A percentile compares a stretch with the other conserved stretches of the same genome.
These are phyloP conservation scores for Gyrodon lividus DNA, from an alignment of 768 basidiomycete species.

Conservation along the genomic window DNA sequence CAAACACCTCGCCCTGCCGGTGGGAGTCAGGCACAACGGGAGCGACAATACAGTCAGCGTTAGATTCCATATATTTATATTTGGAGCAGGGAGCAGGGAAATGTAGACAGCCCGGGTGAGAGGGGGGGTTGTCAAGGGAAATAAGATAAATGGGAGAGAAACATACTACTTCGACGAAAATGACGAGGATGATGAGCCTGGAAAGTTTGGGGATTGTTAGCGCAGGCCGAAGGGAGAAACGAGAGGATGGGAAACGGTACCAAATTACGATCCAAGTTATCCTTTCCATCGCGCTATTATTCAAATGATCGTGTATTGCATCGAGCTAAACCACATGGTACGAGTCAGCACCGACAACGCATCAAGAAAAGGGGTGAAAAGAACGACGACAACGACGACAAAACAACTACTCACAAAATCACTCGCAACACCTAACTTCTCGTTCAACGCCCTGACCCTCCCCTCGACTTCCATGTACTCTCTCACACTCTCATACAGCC, in stretches of 20 bases:
- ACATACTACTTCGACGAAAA: conserved; percentile 81
- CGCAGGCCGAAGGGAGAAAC: conserved; percentile 40
- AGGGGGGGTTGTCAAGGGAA: no score
- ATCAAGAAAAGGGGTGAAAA: not conserved
- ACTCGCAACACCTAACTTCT: conserved; percentile 82
- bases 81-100: no score
- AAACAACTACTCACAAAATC: conserved; percentile 65
- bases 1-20: conserved; percentile 85
- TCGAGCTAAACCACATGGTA: conserved; percentile 54
- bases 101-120: no score
- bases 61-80: not conserved
- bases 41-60: not conserved
- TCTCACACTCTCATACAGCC: conserved; percentile 86
- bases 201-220: conserved; percentile 17
- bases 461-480: conserved; percentile 93
- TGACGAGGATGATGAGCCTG: conserved; percentile 88
- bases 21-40: not conserved
- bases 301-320: conserved; percentile 91
- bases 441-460: conserved; percentile 82
- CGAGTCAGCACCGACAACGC: not conserved
- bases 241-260: conserved; percentile 42
- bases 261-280: conserved; percentile 83
- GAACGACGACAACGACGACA: not conserved
- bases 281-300: conserved; percentile 84
- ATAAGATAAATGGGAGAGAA: no score